Conservation (phyloP, 345 rosid genomes). For the Citrus sp. region DNA sequence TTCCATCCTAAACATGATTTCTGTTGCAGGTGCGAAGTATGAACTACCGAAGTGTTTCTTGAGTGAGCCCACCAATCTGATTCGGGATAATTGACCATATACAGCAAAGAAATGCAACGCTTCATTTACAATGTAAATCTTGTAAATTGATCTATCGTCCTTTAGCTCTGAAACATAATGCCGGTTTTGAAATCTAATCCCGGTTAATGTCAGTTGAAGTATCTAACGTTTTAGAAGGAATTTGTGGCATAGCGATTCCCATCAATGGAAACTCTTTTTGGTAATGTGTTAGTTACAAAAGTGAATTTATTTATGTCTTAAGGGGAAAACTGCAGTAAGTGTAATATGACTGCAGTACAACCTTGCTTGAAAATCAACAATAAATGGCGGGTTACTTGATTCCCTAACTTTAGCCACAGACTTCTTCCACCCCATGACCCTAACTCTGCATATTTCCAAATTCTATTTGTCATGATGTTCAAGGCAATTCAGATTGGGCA, state of each 20-base stretch:
- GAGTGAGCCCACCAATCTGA: constrained; percentile 78
- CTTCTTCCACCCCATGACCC: no score
- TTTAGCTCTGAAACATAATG: background rate
- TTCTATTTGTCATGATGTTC: no score
- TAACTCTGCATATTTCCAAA: no score
- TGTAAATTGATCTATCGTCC: constrained; percentile 22
- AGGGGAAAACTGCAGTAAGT: background rate
- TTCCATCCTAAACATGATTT: background rate
- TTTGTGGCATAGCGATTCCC: background rate
- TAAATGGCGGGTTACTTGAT: background rate
- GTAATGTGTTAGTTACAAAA: background rate
- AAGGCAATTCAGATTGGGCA: no score
- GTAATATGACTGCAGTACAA: background rate
- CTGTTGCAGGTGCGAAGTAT: constrained; percentile 70
- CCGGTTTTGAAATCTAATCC: background rate
- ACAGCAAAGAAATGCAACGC: constrained; percentile 7
- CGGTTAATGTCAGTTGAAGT: background rate
- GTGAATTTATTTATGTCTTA: background rate
- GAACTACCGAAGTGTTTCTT: constrained; percentile 80
- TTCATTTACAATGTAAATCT: constrained; percentile 26
- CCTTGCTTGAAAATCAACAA: background rate
- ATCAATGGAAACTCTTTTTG: background rate
- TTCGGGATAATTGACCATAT: constrained; percentile 29
- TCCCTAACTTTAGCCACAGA: background rate
- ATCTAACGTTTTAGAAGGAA: background rate